Conservation (phyloP, 176 grass and related monocot genomes). For the Otatea glauca region DNA sequence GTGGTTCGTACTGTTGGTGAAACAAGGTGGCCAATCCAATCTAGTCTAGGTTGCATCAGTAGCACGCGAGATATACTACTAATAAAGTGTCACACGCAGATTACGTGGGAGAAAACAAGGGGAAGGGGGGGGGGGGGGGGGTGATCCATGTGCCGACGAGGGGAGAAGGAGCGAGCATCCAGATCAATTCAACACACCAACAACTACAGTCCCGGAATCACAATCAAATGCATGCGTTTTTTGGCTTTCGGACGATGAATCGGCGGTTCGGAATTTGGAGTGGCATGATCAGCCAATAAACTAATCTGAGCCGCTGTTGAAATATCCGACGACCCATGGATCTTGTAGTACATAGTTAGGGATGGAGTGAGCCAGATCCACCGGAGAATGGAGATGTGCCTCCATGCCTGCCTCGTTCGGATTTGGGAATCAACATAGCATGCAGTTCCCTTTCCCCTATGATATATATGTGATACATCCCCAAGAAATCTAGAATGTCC, state of each 20-base stretch:
- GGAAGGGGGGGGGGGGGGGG: no score
- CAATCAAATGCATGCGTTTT: no score
- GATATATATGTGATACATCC: not conserved
- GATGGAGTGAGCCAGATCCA: not conserved
- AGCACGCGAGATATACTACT: not conserved
- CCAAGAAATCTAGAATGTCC: not conserved
- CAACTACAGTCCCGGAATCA: no score
- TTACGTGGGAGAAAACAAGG: no score
- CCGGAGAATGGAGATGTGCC: not conserved
- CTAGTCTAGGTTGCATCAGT: not conserved
- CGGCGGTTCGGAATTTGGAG: no score
- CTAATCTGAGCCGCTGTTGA: not conserved
- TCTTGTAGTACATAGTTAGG: not conserved
- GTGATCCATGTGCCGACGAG: no score
- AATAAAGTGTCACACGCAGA: no score
- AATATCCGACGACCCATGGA: not conserved
- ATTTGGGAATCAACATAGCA: not conserved
- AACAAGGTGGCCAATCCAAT: conserved; percentile 19
- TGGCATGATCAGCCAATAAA: not conserved
- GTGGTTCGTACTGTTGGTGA: not conserved
- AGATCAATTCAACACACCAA: no score
- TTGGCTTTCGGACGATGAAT: no score
- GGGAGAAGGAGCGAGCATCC: no score
- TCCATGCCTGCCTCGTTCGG: not conserved
- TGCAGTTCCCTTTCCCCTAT: not conserved